Conservation (phyloP, 1,284 basidiomycete species). For the Exsudoporus floridanus region DNA sequence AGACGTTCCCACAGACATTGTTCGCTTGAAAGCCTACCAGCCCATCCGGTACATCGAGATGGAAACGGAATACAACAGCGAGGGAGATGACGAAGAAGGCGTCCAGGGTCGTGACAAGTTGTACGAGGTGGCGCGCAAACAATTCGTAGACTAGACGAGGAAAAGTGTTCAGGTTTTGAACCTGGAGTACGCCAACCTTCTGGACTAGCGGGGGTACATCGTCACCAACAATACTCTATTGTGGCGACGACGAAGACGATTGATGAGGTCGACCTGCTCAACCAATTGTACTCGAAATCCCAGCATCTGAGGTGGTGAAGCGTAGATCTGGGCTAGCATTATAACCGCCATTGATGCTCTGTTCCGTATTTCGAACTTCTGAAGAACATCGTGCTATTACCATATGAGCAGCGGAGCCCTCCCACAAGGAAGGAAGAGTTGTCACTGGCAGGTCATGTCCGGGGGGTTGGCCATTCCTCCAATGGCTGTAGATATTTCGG, state of each 20-base stretch:
- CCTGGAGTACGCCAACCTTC: constrained; percentile 15
- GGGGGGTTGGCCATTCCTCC: no score
- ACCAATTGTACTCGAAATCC: no score
- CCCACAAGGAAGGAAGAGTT: no score
- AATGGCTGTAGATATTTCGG: no score
- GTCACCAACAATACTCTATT: constrained; percentile 17
- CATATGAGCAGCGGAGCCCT: no score
- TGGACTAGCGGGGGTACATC: constrained; percentile 25
- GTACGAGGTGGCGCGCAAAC: constrained; percentile 12
- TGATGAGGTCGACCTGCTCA: constrained; percentile 20
- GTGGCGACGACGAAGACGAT: constrained; percentile 19
- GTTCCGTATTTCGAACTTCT: no score
- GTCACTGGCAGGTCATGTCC: no score
- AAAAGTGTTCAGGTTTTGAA: constrained; percentile 15
- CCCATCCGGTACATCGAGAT: constrained; percentile 22
- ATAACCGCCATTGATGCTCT: no score
- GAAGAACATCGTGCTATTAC: no score
- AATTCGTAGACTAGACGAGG: constrained; percentile 18
- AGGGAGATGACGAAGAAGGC: constrained; percentile 19
- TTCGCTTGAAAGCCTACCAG: constrained; percentile 25
- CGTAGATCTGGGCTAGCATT: no score
- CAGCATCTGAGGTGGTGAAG: no score
- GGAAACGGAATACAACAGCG: constrained; percentile 21
- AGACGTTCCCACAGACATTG: constrained; percentile 23
- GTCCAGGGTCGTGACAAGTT: constrained; percentile 7